Base-by-base conservation (phyloP, 768 basidiomycete genomes). In the Phaeotremella skinneri region DNA sequence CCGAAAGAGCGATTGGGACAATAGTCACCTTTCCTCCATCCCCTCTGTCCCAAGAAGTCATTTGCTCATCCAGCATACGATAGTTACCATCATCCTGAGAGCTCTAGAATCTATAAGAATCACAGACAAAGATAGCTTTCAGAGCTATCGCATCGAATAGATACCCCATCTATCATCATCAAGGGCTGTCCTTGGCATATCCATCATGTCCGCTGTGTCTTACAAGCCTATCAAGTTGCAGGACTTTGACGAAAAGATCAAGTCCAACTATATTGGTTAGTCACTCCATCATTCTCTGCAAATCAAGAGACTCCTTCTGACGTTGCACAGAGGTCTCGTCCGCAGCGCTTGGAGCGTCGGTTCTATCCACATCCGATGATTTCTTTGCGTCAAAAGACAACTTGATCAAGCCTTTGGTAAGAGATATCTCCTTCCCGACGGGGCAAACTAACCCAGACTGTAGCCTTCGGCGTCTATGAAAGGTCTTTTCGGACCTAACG, bases 401-500 rank as follows among this genome's bases (percentile, higher is more conserved):
- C 79, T 80, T 99, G 25, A 81, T 99, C 54, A 82, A 88, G 49
- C 87, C 89, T 42, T 85, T 87, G 79, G 93, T 90, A 61, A 68
- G 83, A 72, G 39, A 16, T 26, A 25, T 16, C 39, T 26, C 51
- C 26, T 49, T 41, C 27, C 31, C 1, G 30, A 6, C 52, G 9
- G 13, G 14, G 43, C 4, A 42, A 41, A 17, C 5, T 55, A 16
- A 25, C 51, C 20, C 43, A 5, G 26, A 26, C 62, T 32, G 41
- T 63, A 96, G 92, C 88, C 93, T 5, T 85, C 93, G 23, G 83
- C 82, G 3, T 90, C 87, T 64, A 78, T 96, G 73, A 92, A 93
- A 77, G 96, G 96, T n/a, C 90, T 92, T 66, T 99, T 92, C 68
- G 94, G 94, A 5, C 89, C 91, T 2, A 94, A 92, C 41, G 96